These are phyloP conservation scores for Xylaria castorea DNA, from an alignment of 495 filamentous ascomycete genomes.

Conservation along the genomic window DNA sequence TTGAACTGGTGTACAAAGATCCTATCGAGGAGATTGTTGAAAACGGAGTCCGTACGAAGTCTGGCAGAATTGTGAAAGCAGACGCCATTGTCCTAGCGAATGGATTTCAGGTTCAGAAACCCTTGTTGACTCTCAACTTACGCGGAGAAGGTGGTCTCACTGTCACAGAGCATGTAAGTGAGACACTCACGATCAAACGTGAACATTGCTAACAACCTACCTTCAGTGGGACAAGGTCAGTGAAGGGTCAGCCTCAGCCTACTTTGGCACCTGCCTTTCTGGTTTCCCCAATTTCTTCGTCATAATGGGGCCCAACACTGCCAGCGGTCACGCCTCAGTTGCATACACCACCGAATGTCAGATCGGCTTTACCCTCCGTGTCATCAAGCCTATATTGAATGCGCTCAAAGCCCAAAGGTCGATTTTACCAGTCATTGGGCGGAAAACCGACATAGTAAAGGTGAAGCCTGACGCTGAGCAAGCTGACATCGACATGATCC, in stretches of 20 bases:
- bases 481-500: conserved; percentile 48
- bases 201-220: background rate
- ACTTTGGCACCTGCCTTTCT: conserved; percentile 68
- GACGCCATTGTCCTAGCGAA: conserved; percentile 68
- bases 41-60: conserved; percentile 36
- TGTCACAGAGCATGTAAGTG: conserved; percentile 23
- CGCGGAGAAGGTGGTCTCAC: conserved; percentile 16
- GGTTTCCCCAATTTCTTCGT: conserved; percentile 75
- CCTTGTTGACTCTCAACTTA: conserved; percentile 15
- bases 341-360: conserved; percentile 67
- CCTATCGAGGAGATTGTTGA: conserved; percentile 43
- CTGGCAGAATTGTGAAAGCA: conserved; percentile 54
- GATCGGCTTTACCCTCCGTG: conserved; percentile 58
- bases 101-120: conserved; percentile 47
- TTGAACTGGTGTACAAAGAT: conserved; percentile 61
- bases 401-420: conserved; percentile 46
- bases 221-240: conserved; percentile 49
- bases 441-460: conserved; percentile 27
- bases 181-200: conserved; percentile 26
- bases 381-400: conserved; percentile 58
- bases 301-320: conserved; percentile 70
- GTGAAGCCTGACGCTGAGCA: conserved; percentile 53
- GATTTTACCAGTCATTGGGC: conserved; percentile 39
- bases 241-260: conserved; percentile 64
- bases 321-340: conserved; percentile 67